A percentile compares a stretch with the other conserved stretches of the same genome.
phyloP scores from a whole-genome alignment of 2,329 filamentous ascomycete species.

The Claviceps sp. region DNA sequence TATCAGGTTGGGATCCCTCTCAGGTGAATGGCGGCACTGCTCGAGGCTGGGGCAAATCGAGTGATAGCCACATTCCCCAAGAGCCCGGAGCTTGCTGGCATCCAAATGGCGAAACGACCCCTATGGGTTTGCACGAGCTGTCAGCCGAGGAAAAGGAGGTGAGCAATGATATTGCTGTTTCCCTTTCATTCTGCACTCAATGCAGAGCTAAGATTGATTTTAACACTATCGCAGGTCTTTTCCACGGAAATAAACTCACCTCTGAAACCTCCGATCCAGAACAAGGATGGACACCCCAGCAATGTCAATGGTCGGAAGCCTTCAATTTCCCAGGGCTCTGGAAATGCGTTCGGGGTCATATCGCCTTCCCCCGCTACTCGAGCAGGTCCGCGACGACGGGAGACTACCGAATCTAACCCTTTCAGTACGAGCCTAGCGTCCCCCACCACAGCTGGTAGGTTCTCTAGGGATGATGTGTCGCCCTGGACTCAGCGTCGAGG shows the following conservation, averaged over 20 bases:
- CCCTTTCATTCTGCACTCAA: not conserved
- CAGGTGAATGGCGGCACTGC: conserved; percentile 49
- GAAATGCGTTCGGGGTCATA: conserved; percentile 52
- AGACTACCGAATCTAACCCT: conserved; percentile 60
- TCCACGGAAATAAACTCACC: conserved; percentile 82
- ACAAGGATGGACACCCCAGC: conserved; percentile 47
- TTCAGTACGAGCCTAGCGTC: conserved; percentile 43
- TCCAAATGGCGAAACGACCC: conserved; percentile 51
- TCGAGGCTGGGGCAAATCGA: conserved; percentile 63
- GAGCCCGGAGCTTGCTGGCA: conserved; percentile 95
- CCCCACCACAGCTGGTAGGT: conserved; percentile 45
- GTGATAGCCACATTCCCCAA: conserved; percentile 58
- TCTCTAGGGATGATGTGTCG: conserved; percentile 47
- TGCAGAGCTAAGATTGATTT: too few relatives aligned
- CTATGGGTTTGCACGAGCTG: conserved; percentile 62
- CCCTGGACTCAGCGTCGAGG: conserved; percentile 45
- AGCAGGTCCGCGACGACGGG: conserved; percentile 66
- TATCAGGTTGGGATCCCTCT: conserved; percentile 67
- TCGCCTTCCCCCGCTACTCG: conserved; percentile 61
- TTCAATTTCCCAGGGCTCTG: conserved; percentile 61
- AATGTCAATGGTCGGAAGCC: conserved; percentile 61
- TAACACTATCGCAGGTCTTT: conserved; percentile 47
- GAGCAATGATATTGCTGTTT: conserved; percentile 10
- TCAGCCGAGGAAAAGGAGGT: conserved; percentile 47
- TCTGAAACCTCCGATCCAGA: conserved; percentile 72